These are phyloP conservation scores for Bruguiera gymnorhiza DNA, from an alignment of 345 rosid species.

Conservation along the genomic window DNA sequence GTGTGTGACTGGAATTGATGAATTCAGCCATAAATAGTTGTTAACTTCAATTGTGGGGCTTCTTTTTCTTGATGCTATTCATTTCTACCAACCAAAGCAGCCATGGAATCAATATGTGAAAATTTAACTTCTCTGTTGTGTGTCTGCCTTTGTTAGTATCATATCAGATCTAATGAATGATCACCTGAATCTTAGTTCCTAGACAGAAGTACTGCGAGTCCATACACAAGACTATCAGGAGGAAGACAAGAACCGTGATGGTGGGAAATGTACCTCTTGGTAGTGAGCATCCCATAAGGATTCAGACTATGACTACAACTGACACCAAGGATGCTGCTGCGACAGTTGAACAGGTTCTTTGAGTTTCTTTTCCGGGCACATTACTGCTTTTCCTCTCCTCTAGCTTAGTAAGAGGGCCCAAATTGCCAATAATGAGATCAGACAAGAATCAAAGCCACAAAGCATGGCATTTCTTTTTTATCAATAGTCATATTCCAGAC, in stretches of 20 bases:
- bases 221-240: slow-evolving; percentile 73
- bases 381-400: not conserved
- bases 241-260: slow-evolving; percentile 88
- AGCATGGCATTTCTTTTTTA: not conserved
- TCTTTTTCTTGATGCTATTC: no score
- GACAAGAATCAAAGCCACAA: not conserved
- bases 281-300: slow-evolving; percentile 84
- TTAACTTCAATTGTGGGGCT: no score
- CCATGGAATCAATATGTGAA: no score
- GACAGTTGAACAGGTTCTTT: slow-evolving; percentile 85
- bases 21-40: no score
- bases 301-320: slow-evolving; percentile 93
- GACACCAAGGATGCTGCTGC: slow-evolving; percentile 87
- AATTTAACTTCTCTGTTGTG: no score
- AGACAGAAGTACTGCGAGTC: slow-evolving; percentile 94
- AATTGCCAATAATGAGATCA: not conserved
- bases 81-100: no score
- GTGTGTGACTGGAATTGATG: no score
- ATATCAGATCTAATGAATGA: slow-evolving; percentile 10
- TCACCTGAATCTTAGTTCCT: slow-evolving; percentile 56
- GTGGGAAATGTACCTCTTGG: slow-evolving; percentile 95
- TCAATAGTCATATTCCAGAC: not conserved
- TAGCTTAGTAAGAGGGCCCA: not conserved
- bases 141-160: no score
- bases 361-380: slow-evolving; percentile 9